Evolutionary conservation across 75 land plant species (phyloP), one percentile per base, ranked within the genome.

Genomic region (Pinus taeda): DNA sequence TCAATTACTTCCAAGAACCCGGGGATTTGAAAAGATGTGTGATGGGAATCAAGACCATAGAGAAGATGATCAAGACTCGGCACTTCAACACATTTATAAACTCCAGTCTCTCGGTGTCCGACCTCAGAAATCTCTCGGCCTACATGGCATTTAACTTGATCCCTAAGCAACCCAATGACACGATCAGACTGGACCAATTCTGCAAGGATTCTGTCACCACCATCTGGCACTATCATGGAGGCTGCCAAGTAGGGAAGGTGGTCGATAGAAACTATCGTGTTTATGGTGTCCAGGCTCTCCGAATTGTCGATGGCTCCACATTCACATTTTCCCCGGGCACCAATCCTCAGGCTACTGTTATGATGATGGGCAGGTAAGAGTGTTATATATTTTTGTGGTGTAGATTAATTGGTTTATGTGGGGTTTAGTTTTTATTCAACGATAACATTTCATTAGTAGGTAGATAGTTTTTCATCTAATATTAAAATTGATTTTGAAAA

Each of bases 1-100:
- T 95, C 88, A 95, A 95, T 76, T 95, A 95, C 86, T 95, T 91
- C 84, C 60, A 84, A 29, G 87, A 93, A 7, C 87, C 88, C 8
- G 53, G 63, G 39, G 98, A 95, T 73, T 71, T 93, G 20, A 75
- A 72, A 11, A 65, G 90, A 33, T 95, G 98, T 64, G 97, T 88
- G 37, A 74, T 84, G 0, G 96, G 96, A 18, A 75, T 93, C n/a
- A 33, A 45, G 60, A 75, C 71, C 4, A 91, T 93, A 11, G 82
- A 82, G 74, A 76, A 65, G 57, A 60, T 91, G 21, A 78, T 95
- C 1, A 88, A 95, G 18, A 81, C 64, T 60, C 65, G 85, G 8
- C 83, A 90, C 78, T 26, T 78, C 33, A 65, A 73, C 86, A 76
- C 63, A 69, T 89, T 78, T 77, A 60, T 74, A 7, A 45, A 39